Base-by-base conservation (phyloP, 352 stramenopile genomes). In the Phytophthora pseudosyringae region DNA sequence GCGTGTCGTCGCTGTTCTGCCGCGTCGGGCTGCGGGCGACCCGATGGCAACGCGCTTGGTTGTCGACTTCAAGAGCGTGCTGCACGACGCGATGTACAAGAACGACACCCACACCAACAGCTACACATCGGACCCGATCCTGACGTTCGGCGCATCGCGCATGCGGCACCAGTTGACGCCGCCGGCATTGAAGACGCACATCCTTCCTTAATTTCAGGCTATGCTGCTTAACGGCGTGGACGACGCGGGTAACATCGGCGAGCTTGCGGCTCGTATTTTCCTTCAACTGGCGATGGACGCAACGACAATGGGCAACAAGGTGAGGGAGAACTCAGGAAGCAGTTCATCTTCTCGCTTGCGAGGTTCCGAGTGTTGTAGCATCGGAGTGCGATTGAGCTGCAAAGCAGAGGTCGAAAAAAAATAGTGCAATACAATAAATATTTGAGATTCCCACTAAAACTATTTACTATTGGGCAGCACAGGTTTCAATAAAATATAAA, bases 1-100 rank as follows among this genome's bases (percentile, higher is more conserved):
- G 72, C 8, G 69, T 73, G 1, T 55, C 63, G 5, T 49, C 73
- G 1, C 0, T 76, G 48, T 35, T 78, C 12, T 41, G 36, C 12
- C 36, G 36, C 3, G 36, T 16, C 12, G 7, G 36, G 3, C 7
- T 41, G 36, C 36, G 18, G n/a, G 26, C 12, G 69, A 64, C 1
- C 6, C 54, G 12, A 13, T 74, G 0, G 54, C 69, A 4, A 44
- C 55, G 28, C 49, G n/a, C n/a, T n/a, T n/a, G n/a, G n/a, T n/a
- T n/a, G n/a, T n/a, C n/a, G n/a, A n/a, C n/a, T n/a, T n/a, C n/a
- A n/a, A n/a, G n/a, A n/a, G n/a, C n/a, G n/a, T n/a, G n/a, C n/a
- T n/a, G n/a, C n/a, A n/a, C n/a, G n/a, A n/a, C n/a, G n/a, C n/a
- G n/a, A n/a, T n/a, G n/a, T n/a, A n/a, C n/a, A n/a, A n/a, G n/a